phyloP scores from a whole-genome alignment of 768 basidiomycete genomes.

The Auricularia heimuer region DNA sequence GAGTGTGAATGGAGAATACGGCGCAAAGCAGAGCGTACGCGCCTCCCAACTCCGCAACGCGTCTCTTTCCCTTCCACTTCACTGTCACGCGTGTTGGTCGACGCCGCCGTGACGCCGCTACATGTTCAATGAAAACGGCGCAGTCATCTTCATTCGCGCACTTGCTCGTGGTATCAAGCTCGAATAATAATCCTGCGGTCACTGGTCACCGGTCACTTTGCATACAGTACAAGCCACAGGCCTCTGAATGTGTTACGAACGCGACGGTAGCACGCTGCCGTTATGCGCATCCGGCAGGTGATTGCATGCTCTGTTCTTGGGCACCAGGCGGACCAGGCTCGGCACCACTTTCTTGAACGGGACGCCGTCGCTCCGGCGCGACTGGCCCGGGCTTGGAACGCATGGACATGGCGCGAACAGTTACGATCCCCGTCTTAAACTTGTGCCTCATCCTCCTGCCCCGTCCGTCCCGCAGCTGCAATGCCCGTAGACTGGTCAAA shows the following conservation, averaged over 20 bases:
- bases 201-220: no score
- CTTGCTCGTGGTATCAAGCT: no score
- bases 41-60: neutral
- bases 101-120: no score
- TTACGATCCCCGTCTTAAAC: neutral
- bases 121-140: no score
- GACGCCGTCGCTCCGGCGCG: neutral
- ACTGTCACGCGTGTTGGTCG: no score
- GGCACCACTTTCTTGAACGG: neutral
- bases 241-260: no score
- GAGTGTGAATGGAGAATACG: neutral
- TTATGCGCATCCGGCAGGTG: no score
- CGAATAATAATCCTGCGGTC: no score
- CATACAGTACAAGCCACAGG: no score
- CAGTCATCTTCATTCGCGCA: no score
- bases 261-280: no score
- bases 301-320: no score
- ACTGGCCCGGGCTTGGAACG: neutral
- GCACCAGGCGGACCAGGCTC: neutral
- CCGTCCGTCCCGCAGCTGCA: neutral
- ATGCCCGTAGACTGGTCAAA: slow-evolving; percentile 38
- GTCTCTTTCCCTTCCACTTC: neutral
- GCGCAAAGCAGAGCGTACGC: neutral
- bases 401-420: neutral
- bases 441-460: neutral